phyloP scores from a whole-genome alignment of 1,284 basidiomycete genomes.

The Cryptococcus sp. region DNA sequence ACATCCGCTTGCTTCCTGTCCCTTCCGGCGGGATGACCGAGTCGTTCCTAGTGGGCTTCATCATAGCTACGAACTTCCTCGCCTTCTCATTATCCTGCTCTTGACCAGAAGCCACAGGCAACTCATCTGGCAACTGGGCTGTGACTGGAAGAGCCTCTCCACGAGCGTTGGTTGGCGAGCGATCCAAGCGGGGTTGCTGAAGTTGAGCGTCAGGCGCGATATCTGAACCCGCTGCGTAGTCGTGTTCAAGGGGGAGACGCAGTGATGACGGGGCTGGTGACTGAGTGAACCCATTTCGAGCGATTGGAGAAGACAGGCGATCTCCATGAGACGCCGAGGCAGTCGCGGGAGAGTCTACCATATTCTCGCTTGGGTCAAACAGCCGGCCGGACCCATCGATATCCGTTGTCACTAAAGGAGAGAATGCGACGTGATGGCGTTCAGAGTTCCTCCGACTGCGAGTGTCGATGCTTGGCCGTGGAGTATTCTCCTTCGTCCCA shows the following conservation, averaged over 20 bases:
- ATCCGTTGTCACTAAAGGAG: slow-evolving; percentile 9
- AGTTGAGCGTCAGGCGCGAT: background rate
- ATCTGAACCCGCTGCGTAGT: background rate
- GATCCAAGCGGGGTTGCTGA: background rate
- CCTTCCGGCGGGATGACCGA: slow-evolving; percentile 37
- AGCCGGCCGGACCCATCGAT: slow-evolving; percentile 16
- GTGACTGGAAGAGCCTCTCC: slow-evolving; percentile 13
- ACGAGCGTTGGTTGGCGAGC: background rate
- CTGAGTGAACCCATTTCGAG: background rate
- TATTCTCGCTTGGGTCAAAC: background rate
- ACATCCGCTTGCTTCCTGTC: slow-evolving; percentile 46
- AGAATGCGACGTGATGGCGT: slow-evolving; percentile 22
- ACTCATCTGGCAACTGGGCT: slow-evolving; percentile 1
- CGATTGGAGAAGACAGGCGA: background rate
- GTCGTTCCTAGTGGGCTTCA: slow-evolving; percentile 9
- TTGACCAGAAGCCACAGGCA: background rate
- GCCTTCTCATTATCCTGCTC: background rate
- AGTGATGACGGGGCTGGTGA: slow-evolving; percentile 1
- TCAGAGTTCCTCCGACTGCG: background rate
- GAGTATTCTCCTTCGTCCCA: background rate
- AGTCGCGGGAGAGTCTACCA: slow-evolving; percentile 13
- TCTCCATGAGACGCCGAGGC: slow-evolving; percentile 2
- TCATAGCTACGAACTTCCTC: background rate
- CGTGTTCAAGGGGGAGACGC: slow-evolving; percentile 2
- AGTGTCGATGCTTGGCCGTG: slow-evolving; percentile 1